A percentile compares a stretch with the other conserved stretches of the same genome.
phyloP scores from a whole-genome alignment of 1,139 yeast genomes.

The Meyerozyma elateridarum region DNA sequence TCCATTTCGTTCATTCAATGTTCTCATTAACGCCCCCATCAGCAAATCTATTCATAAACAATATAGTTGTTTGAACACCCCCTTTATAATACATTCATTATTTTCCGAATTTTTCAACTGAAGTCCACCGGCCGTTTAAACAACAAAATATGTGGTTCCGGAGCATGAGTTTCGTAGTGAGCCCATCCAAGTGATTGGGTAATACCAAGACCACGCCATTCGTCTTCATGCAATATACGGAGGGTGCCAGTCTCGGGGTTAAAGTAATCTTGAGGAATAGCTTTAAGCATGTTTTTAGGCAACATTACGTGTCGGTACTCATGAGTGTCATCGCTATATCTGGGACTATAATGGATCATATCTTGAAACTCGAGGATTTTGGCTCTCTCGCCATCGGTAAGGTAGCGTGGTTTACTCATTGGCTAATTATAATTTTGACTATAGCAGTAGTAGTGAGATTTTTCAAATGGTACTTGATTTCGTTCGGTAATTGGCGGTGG shows the following conservation, averaged over 20 bases:
- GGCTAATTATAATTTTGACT: no score
- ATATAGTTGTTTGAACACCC: no score
- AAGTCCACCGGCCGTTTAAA: conserved; percentile 65
- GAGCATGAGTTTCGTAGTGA: conserved; percentile 96
- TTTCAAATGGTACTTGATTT: no score
- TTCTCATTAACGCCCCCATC: no score
- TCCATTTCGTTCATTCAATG: no score
- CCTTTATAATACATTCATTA: conserved; percentile 2
- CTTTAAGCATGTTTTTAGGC: conserved; percentile 93
- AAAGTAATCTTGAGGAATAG: conserved; percentile 93
- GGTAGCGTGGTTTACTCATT: conserved; percentile 55
- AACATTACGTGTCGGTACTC: conserved; percentile 93
- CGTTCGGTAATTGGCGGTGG: no score
- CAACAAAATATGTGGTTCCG: conserved; percentile 93
- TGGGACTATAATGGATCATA: conserved; percentile 88
- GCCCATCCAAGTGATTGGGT: conserved; percentile 98
- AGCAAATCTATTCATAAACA: no score
- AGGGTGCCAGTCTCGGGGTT: conserved; percentile 93
- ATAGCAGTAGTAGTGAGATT: no score
- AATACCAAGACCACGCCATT: conserved; percentile 98
- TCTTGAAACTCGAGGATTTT: conserved; percentile 89
- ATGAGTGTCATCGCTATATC: conserved; percentile 83
- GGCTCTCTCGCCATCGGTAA: conserved; percentile 80
- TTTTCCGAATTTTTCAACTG: conserved; percentile 4
- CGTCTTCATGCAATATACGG: conserved; percentile 87